phyloP scores from a whole-genome alignment of 2,329 filamentous ascomycete species.

The Colletotrichum tabaci region DNA sequence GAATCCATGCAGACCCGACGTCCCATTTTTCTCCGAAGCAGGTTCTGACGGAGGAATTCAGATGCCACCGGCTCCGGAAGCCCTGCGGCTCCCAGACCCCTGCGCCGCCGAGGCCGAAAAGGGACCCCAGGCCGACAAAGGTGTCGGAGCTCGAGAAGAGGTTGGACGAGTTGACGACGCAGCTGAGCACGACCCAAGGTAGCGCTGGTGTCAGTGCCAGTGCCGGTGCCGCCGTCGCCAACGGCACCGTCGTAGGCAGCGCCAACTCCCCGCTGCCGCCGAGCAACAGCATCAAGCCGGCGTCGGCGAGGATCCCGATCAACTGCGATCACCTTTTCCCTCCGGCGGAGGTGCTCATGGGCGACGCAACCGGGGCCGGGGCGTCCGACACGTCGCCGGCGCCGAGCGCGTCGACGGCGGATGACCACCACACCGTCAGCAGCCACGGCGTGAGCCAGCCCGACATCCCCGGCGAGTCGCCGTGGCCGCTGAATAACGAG shows the following conservation, averaged over 20 bases:
- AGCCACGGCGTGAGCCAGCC: slow-evolving; percentile 25
- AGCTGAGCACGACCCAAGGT: slow-evolving; percentile 52
- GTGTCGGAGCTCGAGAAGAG: slow-evolving; percentile 67
- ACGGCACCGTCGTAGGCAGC: slow-evolving; percentile 27
- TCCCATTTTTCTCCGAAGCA: not conserved
- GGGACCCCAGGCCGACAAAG: slow-evolving; percentile 62
- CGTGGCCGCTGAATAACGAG: slow-evolving; percentile 60
- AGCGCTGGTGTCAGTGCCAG: slow-evolving; percentile 4
- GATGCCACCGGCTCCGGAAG: slow-evolving; percentile 65
- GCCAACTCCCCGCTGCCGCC: slow-evolving; percentile 28
- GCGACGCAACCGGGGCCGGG: not conserved
- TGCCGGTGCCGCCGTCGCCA: slow-evolving; percentile 5
- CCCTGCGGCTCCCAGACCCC: slow-evolving; percentile 63
- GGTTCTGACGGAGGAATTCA: slow-evolving; percentile 43
- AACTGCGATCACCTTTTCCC: slow-evolving; percentile 57
- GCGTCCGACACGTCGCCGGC: slow-evolving; percentile 26
- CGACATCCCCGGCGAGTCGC: slow-evolving; percentile 45
- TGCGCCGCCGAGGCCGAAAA: slow-evolving; percentile 63
- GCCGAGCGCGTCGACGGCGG: slow-evolving; percentile 44
- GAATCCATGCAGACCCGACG: not conserved
- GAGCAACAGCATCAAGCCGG: slow-evolving; percentile 30
- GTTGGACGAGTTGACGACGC: slow-evolving; percentile 64
- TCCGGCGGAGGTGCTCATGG: slow-evolving; percentile 6
- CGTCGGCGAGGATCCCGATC: slow-evolving; percentile 40
- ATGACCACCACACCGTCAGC: slow-evolving; percentile 41